Evolutionary conservation across 2,329 filamentous ascomycete species (phyloP).

Genomic region (Trichophyton benhamiae): DNA sequence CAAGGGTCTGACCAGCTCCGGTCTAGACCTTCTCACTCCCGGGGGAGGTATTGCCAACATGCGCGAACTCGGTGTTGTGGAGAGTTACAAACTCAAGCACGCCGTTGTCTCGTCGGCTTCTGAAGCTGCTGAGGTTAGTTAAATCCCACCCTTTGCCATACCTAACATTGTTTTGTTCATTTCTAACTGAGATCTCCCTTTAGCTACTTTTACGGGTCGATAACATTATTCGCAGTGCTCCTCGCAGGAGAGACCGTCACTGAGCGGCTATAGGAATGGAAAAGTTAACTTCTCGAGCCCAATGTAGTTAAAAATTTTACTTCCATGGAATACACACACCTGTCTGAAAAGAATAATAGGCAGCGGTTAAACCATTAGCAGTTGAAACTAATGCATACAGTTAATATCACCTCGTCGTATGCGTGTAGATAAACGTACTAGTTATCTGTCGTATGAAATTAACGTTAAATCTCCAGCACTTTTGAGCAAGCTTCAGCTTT

Average conservation of each 20-base stretch:
- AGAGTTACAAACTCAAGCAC: conserved; percentile 97
- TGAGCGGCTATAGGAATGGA: conserved; percentile 24
- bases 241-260: conserved; percentile 67
- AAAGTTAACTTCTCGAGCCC: background rate
- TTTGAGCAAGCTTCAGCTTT: too few relatives aligned
- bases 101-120: conserved; percentile 95
- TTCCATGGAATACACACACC: background rate
- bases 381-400: background rate
- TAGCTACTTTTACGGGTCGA: conserved; percentile 85
- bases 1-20: conserved; percentile 83
- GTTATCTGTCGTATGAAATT: too few relatives aligned
- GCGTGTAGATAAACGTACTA: too few relatives aligned
- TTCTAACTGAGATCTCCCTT: conserved; percentile 8
- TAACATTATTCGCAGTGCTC: conserved; percentile 92
- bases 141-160: background rate
- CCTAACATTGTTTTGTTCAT: background rate
- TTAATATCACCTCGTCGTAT: background rate
- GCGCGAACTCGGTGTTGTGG: conserved; percentile 86
- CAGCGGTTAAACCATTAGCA: background rate
- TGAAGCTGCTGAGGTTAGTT: conserved; percentile 82
- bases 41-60: conserved; percentile 92
- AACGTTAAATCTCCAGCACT: too few relatives aligned
- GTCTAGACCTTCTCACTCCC: conserved; percentile 75
- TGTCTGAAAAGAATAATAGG: background rate
- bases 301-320: background rate